Conservation (phyloP, 164 flowering plant species). For the Piper longum region DNA sequence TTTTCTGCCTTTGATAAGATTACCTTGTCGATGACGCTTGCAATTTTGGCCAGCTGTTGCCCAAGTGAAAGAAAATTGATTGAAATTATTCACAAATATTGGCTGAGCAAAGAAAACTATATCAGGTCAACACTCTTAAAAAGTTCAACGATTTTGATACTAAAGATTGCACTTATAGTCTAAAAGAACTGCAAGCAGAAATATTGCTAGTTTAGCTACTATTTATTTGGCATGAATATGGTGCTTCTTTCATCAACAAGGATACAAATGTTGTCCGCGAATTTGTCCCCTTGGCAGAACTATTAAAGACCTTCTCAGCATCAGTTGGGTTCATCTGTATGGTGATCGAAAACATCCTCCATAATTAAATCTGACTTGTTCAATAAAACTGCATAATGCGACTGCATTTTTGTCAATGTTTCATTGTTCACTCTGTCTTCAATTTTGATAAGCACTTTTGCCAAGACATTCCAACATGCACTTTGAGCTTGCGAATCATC, state of each 20-base stretch:
- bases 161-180: no score
- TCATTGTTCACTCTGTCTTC: constrained; percentile 28
- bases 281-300: constrained; percentile 9
- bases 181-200: not conserved
- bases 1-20: constrained; percentile 12
- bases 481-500: constrained; percentile 63
- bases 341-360: constrained; percentile 58
- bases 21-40: constrained; percentile 41
- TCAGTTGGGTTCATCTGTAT: constrained; percentile 16
- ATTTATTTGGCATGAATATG: not conserved
- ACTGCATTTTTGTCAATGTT: constrained; percentile 20
- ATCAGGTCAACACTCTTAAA: no score
- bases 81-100: not conserved
- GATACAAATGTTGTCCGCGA: constrained; percentile 55
- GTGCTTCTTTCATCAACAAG: constrained; percentile 8
- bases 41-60: constrained; percentile 41
- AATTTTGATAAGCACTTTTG: constrained; percentile 35
- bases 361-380: constrained; percentile 52
- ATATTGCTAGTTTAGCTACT: not conserved
- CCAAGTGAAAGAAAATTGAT: constrained; percentile 21
- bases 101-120: no score
- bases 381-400: constrained; percentile 33
- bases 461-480: constrained; percentile 77
- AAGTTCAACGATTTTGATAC: no score
- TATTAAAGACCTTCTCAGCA: constrained; percentile 10